Evolutionary conservation across 2,329 filamentous ascomycete species (phyloP), one percentile per base, ranked within the genome.

Genomic region (Trichoderma brevicompactum): DNA sequence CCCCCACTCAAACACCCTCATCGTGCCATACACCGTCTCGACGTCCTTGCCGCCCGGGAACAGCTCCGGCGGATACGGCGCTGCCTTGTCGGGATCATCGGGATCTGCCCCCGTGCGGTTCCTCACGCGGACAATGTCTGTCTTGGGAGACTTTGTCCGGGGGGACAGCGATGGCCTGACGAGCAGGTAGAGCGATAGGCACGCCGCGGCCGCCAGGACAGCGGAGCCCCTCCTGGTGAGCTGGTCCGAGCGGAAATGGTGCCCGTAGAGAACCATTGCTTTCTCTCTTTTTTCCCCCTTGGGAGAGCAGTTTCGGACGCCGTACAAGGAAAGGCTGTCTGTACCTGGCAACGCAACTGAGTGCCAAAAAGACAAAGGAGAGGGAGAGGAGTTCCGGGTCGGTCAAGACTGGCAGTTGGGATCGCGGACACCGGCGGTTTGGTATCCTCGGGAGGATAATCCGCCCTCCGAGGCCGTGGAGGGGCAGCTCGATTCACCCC

Each of bases 1-100:
- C 0, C 92, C 92, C 84, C 89, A 95, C 80, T 96, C 92, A 74
- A 92, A 94, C 3, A 92, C 88, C 52, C 89, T 81, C 67, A 92
- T 85, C 5, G 79, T 85, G 15, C 92, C 92, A 73, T 92, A 93
- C 6, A 88, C 86, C 4, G 87, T 89, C 12, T 80, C 74, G 15
- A 95, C 87, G 73, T 92, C 86, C 65, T 91, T 83, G 0, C 80
- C 85, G 7, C 91, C 89, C 0, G 90, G 90, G 13, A 94, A 82
- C 15, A 85, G 83, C 75, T 92, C 84, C 3, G 87, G 87, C 1
- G 90, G 90, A 74, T 95, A 92, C 2, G 87, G 84, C 7, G 83
- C 74, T 23, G 46, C 58, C 40, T 41, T 49, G 15, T 52, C 55
- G 46, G 41, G 43, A 28, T 63, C 54, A 8, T 58, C 50, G 46